phyloP scores from a whole-genome alignment of 768 basidiomycete species.

The Leucosporidium yakuticum region DNA sequence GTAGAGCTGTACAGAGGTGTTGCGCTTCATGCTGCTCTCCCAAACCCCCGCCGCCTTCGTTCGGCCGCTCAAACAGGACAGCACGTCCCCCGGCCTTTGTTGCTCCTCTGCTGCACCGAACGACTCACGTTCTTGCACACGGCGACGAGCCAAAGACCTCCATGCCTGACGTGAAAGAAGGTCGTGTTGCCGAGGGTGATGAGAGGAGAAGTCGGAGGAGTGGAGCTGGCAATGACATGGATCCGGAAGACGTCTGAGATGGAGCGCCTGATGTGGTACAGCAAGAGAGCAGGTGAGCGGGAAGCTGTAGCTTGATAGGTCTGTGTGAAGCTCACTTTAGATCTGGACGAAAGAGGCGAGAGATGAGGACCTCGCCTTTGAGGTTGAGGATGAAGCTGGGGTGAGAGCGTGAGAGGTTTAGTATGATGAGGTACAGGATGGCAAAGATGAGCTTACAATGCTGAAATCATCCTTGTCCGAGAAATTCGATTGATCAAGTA shows the following conservation, averaged over 20 bases:
- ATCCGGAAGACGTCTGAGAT: conserved; percentile 69
- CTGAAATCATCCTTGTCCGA: conserved; percentile 1
- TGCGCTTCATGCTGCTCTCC: too few species aligned
- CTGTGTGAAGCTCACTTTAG: conserved; percentile 65
- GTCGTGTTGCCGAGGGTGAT: conserved; percentile 96
- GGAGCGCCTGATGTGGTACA: conserved; percentile 29
- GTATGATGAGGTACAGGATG: not conserved
- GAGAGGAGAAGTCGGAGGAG: conserved; percentile 80
- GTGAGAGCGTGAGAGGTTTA: not conserved
- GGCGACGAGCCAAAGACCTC: conserved; percentile 77
- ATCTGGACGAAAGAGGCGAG: conserved; percentile 89
- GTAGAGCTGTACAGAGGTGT: too few species aligned
- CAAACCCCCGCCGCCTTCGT: not conserved
- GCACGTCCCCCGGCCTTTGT: not conserved
- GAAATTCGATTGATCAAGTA: too few species aligned
- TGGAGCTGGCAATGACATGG: conserved; percentile 84
- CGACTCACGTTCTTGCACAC: conserved; percentile 34
- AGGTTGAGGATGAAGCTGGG: conserved; percentile 87
- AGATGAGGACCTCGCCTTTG: conserved; percentile 98
- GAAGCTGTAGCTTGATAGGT: not conserved
- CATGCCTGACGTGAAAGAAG: conserved; percentile 95
- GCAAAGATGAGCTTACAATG: not conserved
- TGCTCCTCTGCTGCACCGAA: conserved; percentile 40
- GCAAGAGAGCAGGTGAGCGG: not conserved
- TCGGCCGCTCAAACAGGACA: not conserved